Base-by-base conservation (phyloP, 441 rosid species). In the Pelargonium hybrid region DNA sequence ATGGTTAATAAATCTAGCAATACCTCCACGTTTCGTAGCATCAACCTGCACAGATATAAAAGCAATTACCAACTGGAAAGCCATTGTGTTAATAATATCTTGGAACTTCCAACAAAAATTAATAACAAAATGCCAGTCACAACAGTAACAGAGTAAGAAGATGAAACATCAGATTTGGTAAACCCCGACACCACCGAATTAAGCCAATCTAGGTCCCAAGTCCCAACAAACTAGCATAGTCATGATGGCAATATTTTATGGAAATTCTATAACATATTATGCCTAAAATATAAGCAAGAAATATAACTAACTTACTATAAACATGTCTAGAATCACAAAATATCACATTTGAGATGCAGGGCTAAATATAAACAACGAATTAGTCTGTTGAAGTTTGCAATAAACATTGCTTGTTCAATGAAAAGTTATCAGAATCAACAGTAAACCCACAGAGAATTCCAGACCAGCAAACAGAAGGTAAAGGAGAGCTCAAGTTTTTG, bases 11-110 rank as follows among this genome's bases (percentile, higher is more conserved):
- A 95, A 95, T 84, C 99, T 88, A 34, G 99, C 99, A 84, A 92
- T 82, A 71, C 99, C 99, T 64, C 99, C 99, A 80, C 96, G 90
- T 84, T 92, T 95, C 69, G 99, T 95, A 68, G 99, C 99, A 85
- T 95, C 99, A 77, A 95, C 86, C 99, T 94, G 76, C 65, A 75
- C 20, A 73, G 56, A 66, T 45, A 29, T 39, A 72, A 77, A 10
- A 71, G 70, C 39, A 26, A 50, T 69, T 21, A 21, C 17, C 17
- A 52, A 5, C 20, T 17, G 17, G 62, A 56, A 56, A 56, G 62
- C 26, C 23, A 56, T 11, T 18, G 9, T 56, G 62, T 9, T 23
- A 14, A 23, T 25, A 62, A 25, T 23, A 26, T 62, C 66, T 11
- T 26, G 15, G 39, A 62, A 25, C 13, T 18, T 56, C 4, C 17